Conservation (phyloP, 176 grass and related monocot species). For the Pontederia paniculata region DNA sequence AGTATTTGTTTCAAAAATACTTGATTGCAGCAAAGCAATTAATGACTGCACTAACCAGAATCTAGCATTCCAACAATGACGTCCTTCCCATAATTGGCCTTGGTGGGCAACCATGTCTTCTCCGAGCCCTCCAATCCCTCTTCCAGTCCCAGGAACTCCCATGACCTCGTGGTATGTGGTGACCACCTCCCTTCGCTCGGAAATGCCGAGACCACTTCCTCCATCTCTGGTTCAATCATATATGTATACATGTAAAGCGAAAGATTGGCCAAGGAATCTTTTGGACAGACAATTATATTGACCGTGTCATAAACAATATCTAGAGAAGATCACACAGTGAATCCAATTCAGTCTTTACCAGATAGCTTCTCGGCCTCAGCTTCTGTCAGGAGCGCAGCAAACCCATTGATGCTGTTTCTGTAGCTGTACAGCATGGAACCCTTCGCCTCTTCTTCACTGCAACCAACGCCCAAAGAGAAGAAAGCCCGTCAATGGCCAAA, state of each 20-base stretch:
- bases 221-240: constrained; percentile 25
- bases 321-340: not conserved
- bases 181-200: constrained; percentile 51
- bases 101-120: constrained; percentile 28
- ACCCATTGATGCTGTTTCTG: constrained; percentile 85
- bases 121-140: constrained; percentile 26
- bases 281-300: too few species aligned
- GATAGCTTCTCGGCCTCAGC: constrained; percentile 47
- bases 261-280: not conserved
- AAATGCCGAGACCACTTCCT: constrained; percentile 53
- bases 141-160: constrained; percentile 68
- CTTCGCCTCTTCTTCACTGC: constrained; percentile 46
- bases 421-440: constrained; percentile 80
- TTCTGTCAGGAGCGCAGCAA: constrained; percentile 58
- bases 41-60: constrained; percentile 36
- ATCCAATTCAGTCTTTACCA: constrained; percentile 16
- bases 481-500: not conserved
- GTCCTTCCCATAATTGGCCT: constrained; percentile 28
- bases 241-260: not conserved
- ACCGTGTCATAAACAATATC: too few species aligned
- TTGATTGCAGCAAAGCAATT: not conserved
- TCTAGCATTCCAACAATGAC: constrained; percentile 88
- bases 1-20: too few species aligned
- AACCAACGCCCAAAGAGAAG: not conserved
- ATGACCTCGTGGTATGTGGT: constrained; percentile 86